A percentile compares a stretch with the other conserved stretches of the same genome.
These are phyloP conservation scores for Elsinoe fawcettii DNA, from an alignment of 2,329 filamentous ascomycete species.

Conservation along the genomic window DNA sequence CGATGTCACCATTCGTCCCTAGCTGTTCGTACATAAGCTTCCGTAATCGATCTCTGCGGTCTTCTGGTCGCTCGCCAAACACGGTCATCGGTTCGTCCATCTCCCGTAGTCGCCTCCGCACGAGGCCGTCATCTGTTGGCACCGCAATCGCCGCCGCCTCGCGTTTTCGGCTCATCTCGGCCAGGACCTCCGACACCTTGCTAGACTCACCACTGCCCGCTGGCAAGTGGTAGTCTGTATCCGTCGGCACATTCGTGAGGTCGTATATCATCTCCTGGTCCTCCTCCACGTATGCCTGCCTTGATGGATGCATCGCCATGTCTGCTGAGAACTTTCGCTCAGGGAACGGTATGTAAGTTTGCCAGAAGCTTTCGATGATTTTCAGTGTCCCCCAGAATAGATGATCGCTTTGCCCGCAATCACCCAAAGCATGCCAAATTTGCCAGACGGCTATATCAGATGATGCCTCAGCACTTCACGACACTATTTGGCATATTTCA, in stretches of 20 bases:
- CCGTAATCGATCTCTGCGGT: slow-evolving; percentile 78
- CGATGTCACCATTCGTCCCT: slow-evolving; percentile 47
- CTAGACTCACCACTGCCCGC: slow-evolving; percentile 64
- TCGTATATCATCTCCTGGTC: slow-evolving; percentile 20
- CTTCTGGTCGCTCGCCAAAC: slow-evolving; percentile 81
- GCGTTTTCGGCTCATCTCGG: slow-evolving; percentile 85
- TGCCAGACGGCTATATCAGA: too few species aligned
- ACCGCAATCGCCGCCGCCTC: slow-evolving; percentile 83
- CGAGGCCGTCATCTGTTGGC: slow-evolving; percentile 84
- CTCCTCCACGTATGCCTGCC: slow-evolving; percentile 92
- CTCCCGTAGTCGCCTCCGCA: slow-evolving; percentile 71
- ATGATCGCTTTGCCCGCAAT: too few species aligned
- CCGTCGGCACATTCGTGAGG: slow-evolving; percentile 36
- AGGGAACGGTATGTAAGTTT: background rate
- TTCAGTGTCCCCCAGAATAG: background rate
- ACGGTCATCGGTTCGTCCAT: slow-evolving; percentile 90
- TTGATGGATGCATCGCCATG: slow-evolving; percentile 68
- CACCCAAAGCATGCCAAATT: too few species aligned
- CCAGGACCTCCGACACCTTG: slow-evolving; percentile 75
- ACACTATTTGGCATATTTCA: too few species aligned
- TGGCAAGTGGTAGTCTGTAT: slow-evolving; percentile 79
- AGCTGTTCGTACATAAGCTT: slow-evolving; percentile 64
- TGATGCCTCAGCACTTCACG: too few species aligned
- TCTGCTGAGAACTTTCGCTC: background rate
- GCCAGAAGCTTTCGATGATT: background rate